Evolutionary conservation across 129 eudicot species (phyloP).

Genomic region (Flaveria ramosissima): DNA sequence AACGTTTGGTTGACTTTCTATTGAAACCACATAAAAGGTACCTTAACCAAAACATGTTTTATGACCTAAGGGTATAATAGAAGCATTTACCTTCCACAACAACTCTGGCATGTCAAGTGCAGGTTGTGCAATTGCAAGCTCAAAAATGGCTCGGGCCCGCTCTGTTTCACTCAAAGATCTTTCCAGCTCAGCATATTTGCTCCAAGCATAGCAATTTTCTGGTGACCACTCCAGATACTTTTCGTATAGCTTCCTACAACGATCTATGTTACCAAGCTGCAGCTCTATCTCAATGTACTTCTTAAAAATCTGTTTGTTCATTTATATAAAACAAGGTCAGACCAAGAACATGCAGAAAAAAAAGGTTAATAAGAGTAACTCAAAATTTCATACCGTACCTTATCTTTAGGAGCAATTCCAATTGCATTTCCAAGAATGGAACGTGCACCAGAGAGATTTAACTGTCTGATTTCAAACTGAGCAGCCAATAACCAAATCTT

Average conservation of each 20-base stretch:
- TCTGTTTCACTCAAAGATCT: slow-evolving; percentile 80
- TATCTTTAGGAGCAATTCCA: slow-evolving; percentile 81
- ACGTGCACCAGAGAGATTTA: slow-evolving; percentile 70
- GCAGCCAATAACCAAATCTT: slow-evolving; percentile 95
- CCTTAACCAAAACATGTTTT: background rate
- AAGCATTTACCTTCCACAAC: slow-evolving; percentile 67
- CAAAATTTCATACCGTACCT: too few relatives aligned
- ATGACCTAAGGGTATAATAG: background rate
- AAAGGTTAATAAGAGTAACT: too few relatives aligned
- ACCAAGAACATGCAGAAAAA: too few relatives aligned
- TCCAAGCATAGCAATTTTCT: slow-evolving; percentile 90
- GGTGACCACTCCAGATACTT: slow-evolving; percentile 88
- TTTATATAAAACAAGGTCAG: too few relatives aligned
- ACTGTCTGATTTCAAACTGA: slow-evolving; percentile 86
- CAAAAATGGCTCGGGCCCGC: slow-evolving; percentile 81
- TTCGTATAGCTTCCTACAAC: slow-evolving; percentile 78
- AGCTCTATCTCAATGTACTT: slow-evolving; percentile 90
- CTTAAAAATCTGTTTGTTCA: too few relatives aligned
- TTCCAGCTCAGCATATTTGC: slow-evolving; percentile 78
- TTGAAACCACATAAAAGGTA: background rate
- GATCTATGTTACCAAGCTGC: slow-evolving; percentile 81
- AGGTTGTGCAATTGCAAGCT: slow-evolving; percentile 91
- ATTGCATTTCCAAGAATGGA: slow-evolving; percentile 57
- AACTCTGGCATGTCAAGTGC: slow-evolving; percentile 89
- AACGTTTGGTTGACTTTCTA: background rate